Percentiles rank a stretch among this genome's conserved stretches.
phyloP scores from a whole-genome alignment of 441 rosid genomes.

The Erysimum pusillum region DNA sequence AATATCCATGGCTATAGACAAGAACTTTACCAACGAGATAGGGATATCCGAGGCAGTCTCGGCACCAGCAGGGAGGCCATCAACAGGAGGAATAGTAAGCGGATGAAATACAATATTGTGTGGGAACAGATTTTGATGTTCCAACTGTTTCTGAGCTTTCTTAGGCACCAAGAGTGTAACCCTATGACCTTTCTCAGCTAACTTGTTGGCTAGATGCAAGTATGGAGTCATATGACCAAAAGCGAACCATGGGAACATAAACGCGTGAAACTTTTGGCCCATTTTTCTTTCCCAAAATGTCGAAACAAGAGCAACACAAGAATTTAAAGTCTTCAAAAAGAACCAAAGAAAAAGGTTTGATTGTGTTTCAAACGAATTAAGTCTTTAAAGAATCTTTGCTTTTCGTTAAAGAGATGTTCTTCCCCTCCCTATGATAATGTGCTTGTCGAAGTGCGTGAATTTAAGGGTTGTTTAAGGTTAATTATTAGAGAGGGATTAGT shows the following conservation, averaged over 20 bases:
- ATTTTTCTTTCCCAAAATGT: background rate
- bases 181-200: conserved; percentile 32
- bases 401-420: background rate
- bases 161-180: conserved; percentile 25
- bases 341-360: background rate
- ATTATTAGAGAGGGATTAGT: background rate
- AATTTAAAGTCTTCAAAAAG: background rate
- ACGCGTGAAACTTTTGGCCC: conserved; percentile 15
- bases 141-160: conserved; percentile 5
- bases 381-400: background rate
- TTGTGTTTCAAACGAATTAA: background rate
- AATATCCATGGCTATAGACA: conserved; percentile 15
- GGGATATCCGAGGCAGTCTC: conserved; percentile 49
- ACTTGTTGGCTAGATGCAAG: conserved; percentile 24
- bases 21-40: background rate
- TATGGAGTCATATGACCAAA: conserved; percentile 21
- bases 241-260: conserved; percentile 23
- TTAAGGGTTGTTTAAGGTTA: background rate
- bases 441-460: background rate
- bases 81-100: conserved; percentile 41
- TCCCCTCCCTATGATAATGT: background rate
- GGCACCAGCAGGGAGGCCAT: conserved; percentile 47
- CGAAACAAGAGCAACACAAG: background rate
- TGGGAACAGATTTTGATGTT: conserved; percentile 43
- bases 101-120: conserved; percentile 38